Base-by-base conservation (phyloP, 306 rosid genomes). In the Luffa acutangula region DNA sequence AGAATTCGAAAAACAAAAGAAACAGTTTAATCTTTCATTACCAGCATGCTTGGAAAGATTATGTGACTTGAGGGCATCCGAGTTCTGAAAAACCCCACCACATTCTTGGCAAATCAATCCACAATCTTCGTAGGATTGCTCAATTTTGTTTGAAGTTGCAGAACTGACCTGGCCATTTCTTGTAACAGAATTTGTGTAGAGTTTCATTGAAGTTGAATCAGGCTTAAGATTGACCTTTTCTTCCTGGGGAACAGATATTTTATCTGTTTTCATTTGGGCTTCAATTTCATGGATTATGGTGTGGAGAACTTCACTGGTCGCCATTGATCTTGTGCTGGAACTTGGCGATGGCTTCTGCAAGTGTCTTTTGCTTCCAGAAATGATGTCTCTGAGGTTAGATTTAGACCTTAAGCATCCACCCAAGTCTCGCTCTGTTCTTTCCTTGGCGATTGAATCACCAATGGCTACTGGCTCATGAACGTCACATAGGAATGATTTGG, bases 21-120 rank as follows among this genome's bases (percentile, higher is more conserved):
- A 75, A 34, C 1, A 79, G 25, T 31, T 46, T 9, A 36, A 63
- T 34, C 25, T 67, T 36, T 33, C 56, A 20, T 64, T 83, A 91
- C 96, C 93, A 82, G 91, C 84, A 67, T 87, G 88, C 21, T 79
- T 42, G 37, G 83, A 83, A 66, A 85, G 74, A 76, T 57, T 56
- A 45, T 70, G 76, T 0, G 76, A 20, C 5, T 45, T 56, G 3
- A 45, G 11, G 4, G 17, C 76, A 72, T 57, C 84, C 63, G 63
- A 53, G 17, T 80, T 74, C 37, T 69, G 79, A 1, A 81, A 78
- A 66, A 84, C 81, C 75, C 81, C 81, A 43, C 86, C 86, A 76
- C 92, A 88, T 62, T 52, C 83, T 36, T 66, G 65, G 76, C 92
- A 88, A 64, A 31, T 75, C 71, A 67, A 74, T 64, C 83, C 66